These are phyloP conservation scores for Cutaneotrichosporon cutaneum DNA, from an alignment of 1,284 basidiomycete species.

Conservation along the genomic window DNA sequence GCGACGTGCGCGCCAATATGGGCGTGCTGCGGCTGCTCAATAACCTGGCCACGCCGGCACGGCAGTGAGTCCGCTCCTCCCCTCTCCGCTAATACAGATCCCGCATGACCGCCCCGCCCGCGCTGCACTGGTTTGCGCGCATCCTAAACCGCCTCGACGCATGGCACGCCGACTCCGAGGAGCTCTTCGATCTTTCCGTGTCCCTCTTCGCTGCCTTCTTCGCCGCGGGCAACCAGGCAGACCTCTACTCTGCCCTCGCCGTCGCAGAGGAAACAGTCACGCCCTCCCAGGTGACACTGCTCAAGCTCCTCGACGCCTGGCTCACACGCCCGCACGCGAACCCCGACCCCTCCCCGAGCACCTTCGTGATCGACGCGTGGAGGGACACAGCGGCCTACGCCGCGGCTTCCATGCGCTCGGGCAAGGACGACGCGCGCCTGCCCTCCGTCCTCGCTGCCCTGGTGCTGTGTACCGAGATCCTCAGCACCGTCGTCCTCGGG, in stretches of 20 bases:
- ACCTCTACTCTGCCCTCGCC: conserved; percentile 13
- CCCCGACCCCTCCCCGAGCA: conserved; percentile 12
- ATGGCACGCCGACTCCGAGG: conserved; percentile 63
- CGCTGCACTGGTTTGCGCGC: conserved; percentile 52
- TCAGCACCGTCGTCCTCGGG: conserved; percentile 50
- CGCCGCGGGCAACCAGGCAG: conserved; percentile 37
- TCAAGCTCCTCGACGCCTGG: conserved; percentile 80
- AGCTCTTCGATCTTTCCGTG: conserved; percentile 72
- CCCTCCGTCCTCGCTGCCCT: conserved; percentile 71
- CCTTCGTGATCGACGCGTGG: conserved; percentile 31
- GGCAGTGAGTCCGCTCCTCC: conserved; percentile 59
- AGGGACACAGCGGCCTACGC: conserved; percentile 31
- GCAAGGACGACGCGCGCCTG: conserved; percentile 43
- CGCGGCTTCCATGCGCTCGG: conserved; percentile 27
- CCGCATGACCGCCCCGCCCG: conserved; percentile 22
- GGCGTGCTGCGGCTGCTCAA: conserved; percentile 68
- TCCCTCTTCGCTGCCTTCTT: conserved; percentile 55
- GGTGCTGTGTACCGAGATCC: conserved; percentile 68
- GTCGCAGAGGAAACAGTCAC: conserved; percentile 66
- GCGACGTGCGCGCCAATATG: conserved; percentile 63
- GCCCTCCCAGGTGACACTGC: conserved; percentile 76
- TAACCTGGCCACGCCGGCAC: conserved; percentile 64
- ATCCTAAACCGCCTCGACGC: conserved; percentile 60
- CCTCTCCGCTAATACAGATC: conserved; percentile 3
- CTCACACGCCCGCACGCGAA: conserved; percentile 51